Evolutionary conservation across 2,329 filamentous ascomycete genomes (phyloP), one percentile per base, ranked within the genome.

Genomic region (Fusarium poae): DNA sequence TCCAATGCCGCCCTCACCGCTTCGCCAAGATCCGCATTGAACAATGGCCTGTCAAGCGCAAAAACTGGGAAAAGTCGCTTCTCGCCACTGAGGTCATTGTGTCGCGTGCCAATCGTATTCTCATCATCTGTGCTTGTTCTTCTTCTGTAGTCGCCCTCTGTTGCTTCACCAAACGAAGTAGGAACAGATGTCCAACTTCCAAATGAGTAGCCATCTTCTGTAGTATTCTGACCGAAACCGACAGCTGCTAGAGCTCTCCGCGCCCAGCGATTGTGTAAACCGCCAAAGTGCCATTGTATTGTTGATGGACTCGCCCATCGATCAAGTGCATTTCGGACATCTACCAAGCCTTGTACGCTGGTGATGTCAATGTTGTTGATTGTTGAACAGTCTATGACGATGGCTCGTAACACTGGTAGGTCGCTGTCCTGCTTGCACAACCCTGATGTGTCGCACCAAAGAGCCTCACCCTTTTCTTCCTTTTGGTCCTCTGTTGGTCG

Each of bases 331-430:
- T 83, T 84, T 40, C 86, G 82, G 15, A 87, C 76, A 69, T 89
- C 86, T 45, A 88, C 79, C 13, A 90, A 77, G 1, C 84, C 84
- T 69, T 89, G 86, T 0, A 88, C 76, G 4, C 85, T 84, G 0
- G 87, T 89, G 11, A 87, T 82, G 62, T 90, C 88, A 29, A 89
- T 78, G 57, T 82, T 81, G 71, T 87, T 86, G 45, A 89, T 84
- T 2, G 85, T 81, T 0, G 84, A 84, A 71, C 86, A 88, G 76
- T 89, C 88, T 4, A 89, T 79, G 12, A 89, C 80, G 11, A 90
- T 68, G 7, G 87, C 86, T 7, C 82, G 82, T 18, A 89, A 79
- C 13, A 81, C 76, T 0, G 86, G 86, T 1, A 82, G 77, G 15
- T 73, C 71, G 12, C 21, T 50, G 8, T 51, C 52, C 8, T 43